A percentile compares a stretch with the other conserved stretches of the same genome.
phyloP scores from a whole-genome alignment of 495 filamentous ascomycete species.

The Neurospora hispaniola region DNA sequence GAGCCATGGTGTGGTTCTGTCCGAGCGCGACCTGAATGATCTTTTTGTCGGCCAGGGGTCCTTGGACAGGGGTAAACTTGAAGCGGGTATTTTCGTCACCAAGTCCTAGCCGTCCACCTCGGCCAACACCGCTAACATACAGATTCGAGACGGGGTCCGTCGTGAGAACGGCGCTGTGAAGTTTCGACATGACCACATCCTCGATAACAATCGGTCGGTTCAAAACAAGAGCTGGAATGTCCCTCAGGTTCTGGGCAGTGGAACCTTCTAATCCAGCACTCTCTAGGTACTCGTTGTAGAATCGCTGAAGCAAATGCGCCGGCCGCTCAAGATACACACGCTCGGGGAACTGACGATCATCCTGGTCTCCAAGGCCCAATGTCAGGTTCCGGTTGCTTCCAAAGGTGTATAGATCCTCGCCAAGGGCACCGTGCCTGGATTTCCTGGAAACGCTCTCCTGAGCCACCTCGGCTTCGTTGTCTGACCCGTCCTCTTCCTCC shows the following conservation, averaged over 20 bases:
- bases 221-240: slow-evolving; percentile 57
- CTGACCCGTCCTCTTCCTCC: slow-evolving; percentile 27
- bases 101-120: slow-evolving; percentile 79
- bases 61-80: slow-evolving; percentile 68
- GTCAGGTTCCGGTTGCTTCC: slow-evolving; percentile 93
- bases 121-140: slow-evolving; percentile 85
- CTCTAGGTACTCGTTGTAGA: slow-evolving; percentile 51
- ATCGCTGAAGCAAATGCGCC: slow-evolving; percentile 59
- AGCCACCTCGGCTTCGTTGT: slow-evolving; percentile 22
- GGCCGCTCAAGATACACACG: slow-evolving; percentile 69
- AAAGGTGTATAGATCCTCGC: slow-evolving; percentile 84
- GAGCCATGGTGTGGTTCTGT: slow-evolving; percentile 80
- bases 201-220: slow-evolving; percentile 61
- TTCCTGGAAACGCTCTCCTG: slow-evolving; percentile 8
- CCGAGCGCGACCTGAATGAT: slow-evolving; percentile 68
- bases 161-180: slow-evolving; percentile 84
- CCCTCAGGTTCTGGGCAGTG: slow-evolving; percentile 25
- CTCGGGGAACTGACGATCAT: slow-evolving; percentile 89
- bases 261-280: slow-evolving; percentile 18
- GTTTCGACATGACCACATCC: slow-evolving; percentile 76
- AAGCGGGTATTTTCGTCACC: slow-evolving; percentile 85
- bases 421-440: slow-evolving; percentile 18
- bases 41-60: slow-evolving; percentile 56
- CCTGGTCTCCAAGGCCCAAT: slow-evolving; percentile 82
- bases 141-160: slow-evolving; percentile 86